Conservation (phyloP, 352 stramenopile species). For the Globisporangium radiosum region DNA sequence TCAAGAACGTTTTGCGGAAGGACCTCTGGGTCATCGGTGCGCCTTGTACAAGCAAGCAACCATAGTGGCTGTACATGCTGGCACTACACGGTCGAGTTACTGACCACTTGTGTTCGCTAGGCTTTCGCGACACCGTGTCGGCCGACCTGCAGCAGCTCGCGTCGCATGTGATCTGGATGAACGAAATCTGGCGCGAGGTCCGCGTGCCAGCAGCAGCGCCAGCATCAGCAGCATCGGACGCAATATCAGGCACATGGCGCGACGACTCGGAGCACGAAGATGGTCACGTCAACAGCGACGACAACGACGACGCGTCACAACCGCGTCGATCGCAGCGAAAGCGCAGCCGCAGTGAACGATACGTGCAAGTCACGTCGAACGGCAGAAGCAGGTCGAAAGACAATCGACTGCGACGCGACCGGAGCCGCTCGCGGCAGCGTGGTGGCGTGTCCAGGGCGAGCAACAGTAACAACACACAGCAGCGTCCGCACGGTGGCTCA, state of each 20-base stretch:
- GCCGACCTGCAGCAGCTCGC: constrained; percentile 75
- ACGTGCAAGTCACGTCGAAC: constrained; percentile 12
- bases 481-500: no score
- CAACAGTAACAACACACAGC: background rate
- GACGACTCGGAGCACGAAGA: background rate
- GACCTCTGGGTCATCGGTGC: constrained; percentile 83
- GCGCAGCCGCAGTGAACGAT: constrained; percentile 3
- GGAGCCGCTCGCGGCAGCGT: constrained; percentile 6
- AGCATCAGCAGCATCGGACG: background rate
- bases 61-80: no score
- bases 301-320: background rate
- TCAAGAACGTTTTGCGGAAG: constrained; percentile 77
- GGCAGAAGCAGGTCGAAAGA: background rate
- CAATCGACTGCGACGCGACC: constrained; percentile 8
- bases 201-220: constrained; percentile 13
- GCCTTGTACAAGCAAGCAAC: constrained; percentile 1
- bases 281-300: constrained; percentile 4
- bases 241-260: background rate
- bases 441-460: background rate
- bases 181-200: constrained; percentile 60
- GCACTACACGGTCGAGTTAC: no score
- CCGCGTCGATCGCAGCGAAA: constrained; percentile 1
- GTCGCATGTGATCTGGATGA: constrained; percentile 64
- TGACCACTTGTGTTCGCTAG: constrained; percentile 15
- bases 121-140: constrained; percentile 65